Conservation (phyloP, 768 basidiomycete genomes). For the Tubosaeta brunneosetosa region DNA sequence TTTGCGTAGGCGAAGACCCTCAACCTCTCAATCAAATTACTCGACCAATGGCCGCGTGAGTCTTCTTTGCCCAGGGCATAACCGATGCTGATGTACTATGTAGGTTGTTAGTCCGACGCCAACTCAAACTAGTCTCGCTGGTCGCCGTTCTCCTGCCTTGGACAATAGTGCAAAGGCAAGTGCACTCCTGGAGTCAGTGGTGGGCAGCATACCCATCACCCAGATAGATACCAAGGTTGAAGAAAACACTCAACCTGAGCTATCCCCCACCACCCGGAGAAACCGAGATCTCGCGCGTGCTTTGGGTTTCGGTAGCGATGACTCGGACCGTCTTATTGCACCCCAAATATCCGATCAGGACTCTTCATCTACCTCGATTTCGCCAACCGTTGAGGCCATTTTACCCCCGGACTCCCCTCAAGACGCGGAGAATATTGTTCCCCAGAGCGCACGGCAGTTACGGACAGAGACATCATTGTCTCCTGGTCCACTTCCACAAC, state of each 20-base stretch:
- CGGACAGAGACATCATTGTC: conserved; percentile 8
- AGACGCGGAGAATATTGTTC: conserved; percentile 10
- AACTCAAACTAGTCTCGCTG: conserved; percentile 28
- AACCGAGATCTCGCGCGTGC: conserved; percentile 75
- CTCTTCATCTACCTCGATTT: conserved; percentile 27
- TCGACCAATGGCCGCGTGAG: conserved; percentile 50
- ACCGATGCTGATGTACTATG: conserved; percentile 4
- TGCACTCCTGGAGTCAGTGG: conserved; percentile 61
- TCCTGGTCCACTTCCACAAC: conserved; percentile 21
- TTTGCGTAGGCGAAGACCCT: conserved; percentile 70
- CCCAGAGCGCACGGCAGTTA: conserved; percentile 2
- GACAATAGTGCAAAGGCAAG: conserved; percentile 58
- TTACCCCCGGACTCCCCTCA: conserved; percentile 20
- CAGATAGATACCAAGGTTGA: conserved; percentile 26
- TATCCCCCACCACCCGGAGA: conserved; percentile 52
- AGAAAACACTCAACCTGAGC: conserved; percentile 30
- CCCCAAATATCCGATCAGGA: conserved; percentile 22
- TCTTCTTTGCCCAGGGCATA: conserved; percentile 1
- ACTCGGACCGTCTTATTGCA: conserved; percentile 23
- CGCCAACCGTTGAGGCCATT: conserved; percentile 35
- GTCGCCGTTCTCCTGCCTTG: conserved; percentile 30
- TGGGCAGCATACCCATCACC: conserved; percentile 48
- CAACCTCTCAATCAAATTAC: conserved; percentile 80
- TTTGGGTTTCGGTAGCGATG: conserved; percentile 56
- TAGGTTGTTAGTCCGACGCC: conserved; percentile 60